Base-by-base conservation (phyloP, 306 rosid genomes). In the Myrica gale region DNA sequence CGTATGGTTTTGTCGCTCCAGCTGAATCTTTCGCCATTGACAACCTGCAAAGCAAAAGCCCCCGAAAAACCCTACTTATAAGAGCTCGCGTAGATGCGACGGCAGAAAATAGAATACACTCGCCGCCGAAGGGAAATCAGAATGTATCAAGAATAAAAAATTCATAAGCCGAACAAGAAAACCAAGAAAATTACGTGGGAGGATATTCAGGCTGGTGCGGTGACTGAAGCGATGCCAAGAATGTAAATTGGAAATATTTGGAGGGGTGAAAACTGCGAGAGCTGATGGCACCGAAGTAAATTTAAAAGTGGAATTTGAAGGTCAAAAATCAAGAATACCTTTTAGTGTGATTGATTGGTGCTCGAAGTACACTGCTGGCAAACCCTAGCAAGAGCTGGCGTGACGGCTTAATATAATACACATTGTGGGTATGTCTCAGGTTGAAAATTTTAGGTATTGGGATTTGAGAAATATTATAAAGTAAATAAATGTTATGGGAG, bases 21-120 rank as follows among this genome's bases (percentile, higher is more conserved):
- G 87, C 72, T 63, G 84, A 74, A 77, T 87, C 74, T 78, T 80
- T 92, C 2, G 90, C 91, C 99, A 96, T 96, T 45, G 76, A 71
- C 66, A 66, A 44, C 1, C 85, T 85, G 82, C 80, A 81, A 41
- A 23, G 21, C 46, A 70, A 76, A 69, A 84, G 42, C 13, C n/a
- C 21, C 21, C 63, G 75, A 74, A 80, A 75, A 85, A 74, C 68
- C 73, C 83, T 44, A 71, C 80, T 16, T 47, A 65, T 75, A 9
- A 12, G 48, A 65, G 11, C 70, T 42, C 5, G 73, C 39, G 41
- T 42, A 15, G 20, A 46, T 1, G 37, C 55, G 52, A 51, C 50
- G 72, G 76, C 68, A 72, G 9, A 51, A 72, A 4, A 0, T 50
- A 42, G 48, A 75, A 55, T 15, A 74, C 13, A 71, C 71, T 60